Percentiles rank a stretch among this genome's conserved stretches.
Evolutionary conservation across 805 yeast genomes (phyloP).

Genomic region (Suhomyces xylopsoci): DNA sequence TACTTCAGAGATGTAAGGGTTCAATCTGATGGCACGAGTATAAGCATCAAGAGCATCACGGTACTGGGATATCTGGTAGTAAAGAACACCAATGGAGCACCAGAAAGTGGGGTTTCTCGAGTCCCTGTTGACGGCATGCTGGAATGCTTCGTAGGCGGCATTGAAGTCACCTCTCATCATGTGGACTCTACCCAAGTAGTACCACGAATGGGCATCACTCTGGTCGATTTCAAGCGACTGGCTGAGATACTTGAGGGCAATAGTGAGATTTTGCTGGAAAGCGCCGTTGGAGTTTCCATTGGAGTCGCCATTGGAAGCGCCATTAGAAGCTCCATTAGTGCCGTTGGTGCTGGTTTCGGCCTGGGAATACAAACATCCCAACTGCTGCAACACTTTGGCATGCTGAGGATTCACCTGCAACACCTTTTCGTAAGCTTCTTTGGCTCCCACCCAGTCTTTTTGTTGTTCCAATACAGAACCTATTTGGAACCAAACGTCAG

Average conservation of each 20-base stretch:
- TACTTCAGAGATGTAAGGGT: slow-evolving; percentile 94
- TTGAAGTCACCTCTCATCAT: slow-evolving; percentile 95
- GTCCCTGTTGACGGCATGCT: slow-evolving; percentile 96
- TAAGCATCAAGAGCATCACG: slow-evolving; percentile 97
- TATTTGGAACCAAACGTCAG: slow-evolving; percentile 98
- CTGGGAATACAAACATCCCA: slow-evolving; percentile 91
- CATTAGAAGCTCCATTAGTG: slow-evolving; percentile 10
- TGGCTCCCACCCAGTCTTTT: slow-evolving; percentile 86
- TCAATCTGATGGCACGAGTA: slow-evolving; percentile 91
- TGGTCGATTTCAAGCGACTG: slow-evolving; percentile 89
- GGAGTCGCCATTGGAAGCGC: slow-evolving; percentile 3
- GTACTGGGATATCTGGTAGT: slow-evolving; percentile 94
- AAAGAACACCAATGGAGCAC: slow-evolving; percentile 93
- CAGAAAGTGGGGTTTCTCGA: slow-evolving; percentile 97
- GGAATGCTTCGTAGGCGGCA: slow-evolving; percentile 97
- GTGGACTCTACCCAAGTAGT: slow-evolving; percentile 92
- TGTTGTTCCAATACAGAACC: slow-evolving; percentile 95
- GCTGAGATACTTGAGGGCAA: slow-evolving; percentile 75
- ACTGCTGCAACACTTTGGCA: slow-evolving; percentile 91
- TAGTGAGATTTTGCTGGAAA: slow-evolving; percentile 73
- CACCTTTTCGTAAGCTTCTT: slow-evolving; percentile 93
- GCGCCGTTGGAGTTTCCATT: slow-evolving; percentile 18
- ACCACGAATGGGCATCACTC: slow-evolving; percentile 95
- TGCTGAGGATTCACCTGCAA: slow-evolving; percentile 87
- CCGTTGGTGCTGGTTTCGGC: slow-evolving; percentile 14